Conservation (phyloP, 345 rosid species). For the Eucalyptus marginata region DNA sequence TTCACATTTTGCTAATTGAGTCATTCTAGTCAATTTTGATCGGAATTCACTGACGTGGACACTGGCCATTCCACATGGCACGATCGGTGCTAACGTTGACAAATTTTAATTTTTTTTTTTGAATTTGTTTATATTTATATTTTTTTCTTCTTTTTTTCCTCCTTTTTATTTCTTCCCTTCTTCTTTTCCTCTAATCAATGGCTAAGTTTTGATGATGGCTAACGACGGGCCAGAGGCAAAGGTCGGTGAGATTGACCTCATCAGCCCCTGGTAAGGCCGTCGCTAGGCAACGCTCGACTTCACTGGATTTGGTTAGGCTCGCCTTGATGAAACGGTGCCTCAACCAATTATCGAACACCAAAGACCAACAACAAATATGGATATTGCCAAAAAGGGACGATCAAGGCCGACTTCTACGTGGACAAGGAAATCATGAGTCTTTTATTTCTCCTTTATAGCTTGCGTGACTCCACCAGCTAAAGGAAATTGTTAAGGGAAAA, state of each 20-base stretch:
- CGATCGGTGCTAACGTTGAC: accelerated
- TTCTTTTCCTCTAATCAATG: too few relatives aligned
- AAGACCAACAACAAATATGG: neutral
- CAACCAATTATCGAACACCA: neutral
- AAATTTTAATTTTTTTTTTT: too few relatives aligned
- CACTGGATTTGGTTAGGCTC: accelerated
- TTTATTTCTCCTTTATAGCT: neutral
- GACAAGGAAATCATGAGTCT: neutral
- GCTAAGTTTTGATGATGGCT: too few relatives aligned
- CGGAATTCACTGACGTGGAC: accelerated
- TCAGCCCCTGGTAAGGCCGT: neutral
- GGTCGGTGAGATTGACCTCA: neutral
- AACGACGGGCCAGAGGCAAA: accelerated
- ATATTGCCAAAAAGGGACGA: neutral
- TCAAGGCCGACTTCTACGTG: neutral
- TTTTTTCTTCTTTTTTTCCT: too few relatives aligned
- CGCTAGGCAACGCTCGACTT: too few relatives aligned
- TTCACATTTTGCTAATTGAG: too few relatives aligned
- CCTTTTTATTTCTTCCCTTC: neutral
- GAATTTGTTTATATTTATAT: too few relatives aligned
- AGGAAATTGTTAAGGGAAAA: too few relatives aligned
- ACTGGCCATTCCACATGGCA: accelerated
- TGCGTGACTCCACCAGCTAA: neutral
- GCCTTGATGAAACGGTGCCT: neutral
- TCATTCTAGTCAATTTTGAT: too few relatives aligned